Conservation (phyloP, 352 stramenopile genomes). For the Globisporangium polare region DNA sequence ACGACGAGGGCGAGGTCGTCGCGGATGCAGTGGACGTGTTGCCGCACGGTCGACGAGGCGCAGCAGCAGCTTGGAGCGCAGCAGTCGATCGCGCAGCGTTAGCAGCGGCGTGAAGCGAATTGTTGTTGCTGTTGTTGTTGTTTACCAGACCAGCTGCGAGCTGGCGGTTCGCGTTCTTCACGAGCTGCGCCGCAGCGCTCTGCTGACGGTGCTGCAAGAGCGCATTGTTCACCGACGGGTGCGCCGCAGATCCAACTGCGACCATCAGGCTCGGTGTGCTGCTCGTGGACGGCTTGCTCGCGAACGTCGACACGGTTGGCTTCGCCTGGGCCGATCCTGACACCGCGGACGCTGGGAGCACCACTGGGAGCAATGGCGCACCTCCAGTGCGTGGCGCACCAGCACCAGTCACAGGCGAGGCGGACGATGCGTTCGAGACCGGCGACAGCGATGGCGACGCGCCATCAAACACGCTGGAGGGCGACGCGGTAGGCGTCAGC, state of each 20-base stretch:
- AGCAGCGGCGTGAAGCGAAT: neutral
- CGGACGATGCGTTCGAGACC: slow-evolving; percentile 10
- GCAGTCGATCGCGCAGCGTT: slow-evolving; percentile 21
- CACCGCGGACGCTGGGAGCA: slow-evolving; percentile 22
- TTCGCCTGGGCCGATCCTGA: slow-evolving; percentile 1
- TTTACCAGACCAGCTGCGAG: slow-evolving; percentile 8
- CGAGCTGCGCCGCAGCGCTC: slow-evolving; percentile 9
- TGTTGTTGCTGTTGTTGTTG: neutral
- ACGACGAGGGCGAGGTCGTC: slow-evolving; percentile 36
- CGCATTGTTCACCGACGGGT: neutral
- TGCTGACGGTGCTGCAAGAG: slow-evolving; percentile 16
- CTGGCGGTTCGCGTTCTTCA: slow-evolving; percentile 8
- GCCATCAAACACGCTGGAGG: slow-evolving; percentile 20
- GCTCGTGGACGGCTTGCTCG: neutral
- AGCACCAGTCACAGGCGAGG: slow-evolving; percentile 6
- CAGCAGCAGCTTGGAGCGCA: slow-evolving; percentile 24
- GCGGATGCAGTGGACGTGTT: slow-evolving; percentile 45
- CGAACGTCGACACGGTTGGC: slow-evolving; percentile 3
- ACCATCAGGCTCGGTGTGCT: slow-evolving; percentile 11
- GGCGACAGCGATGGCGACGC: slow-evolving; percentile 23
- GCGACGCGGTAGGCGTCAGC: slow-evolving; percentile 10
- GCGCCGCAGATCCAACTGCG: slow-evolving; percentile 4
- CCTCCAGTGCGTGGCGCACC: slow-evolving; percentile 1
- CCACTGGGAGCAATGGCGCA: slow-evolving; percentile 20
- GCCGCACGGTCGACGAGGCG: slow-evolving; percentile 35